Evolutionary conservation across 805 yeast genomes (phyloP), one percentile per base, ranked within the genome.

Genomic region (Diddensiella santjacobensis): DNA sequence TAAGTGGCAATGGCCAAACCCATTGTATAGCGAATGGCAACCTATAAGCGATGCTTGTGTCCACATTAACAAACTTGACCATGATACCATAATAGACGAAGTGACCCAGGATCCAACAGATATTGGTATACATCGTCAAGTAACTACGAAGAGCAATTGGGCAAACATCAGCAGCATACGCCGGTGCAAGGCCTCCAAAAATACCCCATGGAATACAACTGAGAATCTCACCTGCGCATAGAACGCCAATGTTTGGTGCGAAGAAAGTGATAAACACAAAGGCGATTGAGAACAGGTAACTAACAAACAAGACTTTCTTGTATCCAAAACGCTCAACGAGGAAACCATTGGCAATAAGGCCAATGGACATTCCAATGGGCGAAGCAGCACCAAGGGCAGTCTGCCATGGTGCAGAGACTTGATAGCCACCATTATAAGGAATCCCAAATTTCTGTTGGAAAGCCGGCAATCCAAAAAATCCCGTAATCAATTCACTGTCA

Each of bases 1-100:
- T 55, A 20, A 79, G 59, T 31, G 79, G 79, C 11, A 71, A 59
- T 3, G 80, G 77, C 81, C 81, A 79, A 3, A 70, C 63, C 83
- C 83, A 79, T 63, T 79, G 84, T 8, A 79, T 50, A 3, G 78
- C 83, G 57, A 74, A 77, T 8, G 84, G 83, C 37, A 77, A 65
- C 44, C 72, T 67, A 60, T 75, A 80, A 4, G 78, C 71, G 65
- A 69, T 54, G 18, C 67, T 58, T 26, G 61, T 48, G 10, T 47
- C 50, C 18, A 36, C 26, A 52, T 42, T 50, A 22, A 48, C 42
- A 54, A 41, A 63, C 43, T 67, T 76, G 53, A 66, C 70, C 54
- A 71, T 62, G 19, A 80, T 74, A 47, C 84, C 81, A 8, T 79
- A 64, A 4, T 79, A 70, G 49, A 79, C 63, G 35, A 80, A 66